Evolutionary conservation across 352 stramenopile genomes (phyloP), one percentile per base, ranked within the genome.

Genomic region (Phytophthora citricola): DNA sequence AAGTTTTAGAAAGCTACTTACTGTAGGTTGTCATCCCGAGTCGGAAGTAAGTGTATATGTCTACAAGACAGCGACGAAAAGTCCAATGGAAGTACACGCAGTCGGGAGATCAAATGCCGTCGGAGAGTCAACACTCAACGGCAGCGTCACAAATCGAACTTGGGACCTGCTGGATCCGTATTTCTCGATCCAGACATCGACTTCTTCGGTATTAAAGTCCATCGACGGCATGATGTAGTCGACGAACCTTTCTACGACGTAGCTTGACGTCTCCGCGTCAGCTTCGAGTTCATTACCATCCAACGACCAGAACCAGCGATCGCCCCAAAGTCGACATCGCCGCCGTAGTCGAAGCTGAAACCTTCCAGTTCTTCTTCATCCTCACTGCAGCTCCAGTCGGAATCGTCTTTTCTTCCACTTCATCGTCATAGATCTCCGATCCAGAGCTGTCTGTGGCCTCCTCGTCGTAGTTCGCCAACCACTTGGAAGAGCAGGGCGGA

Each of bases 151-250:
- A 52, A 63, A 70, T 12, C 39, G 54, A 55, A 71, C n/a, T 32
- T 59, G 40, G 4, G 26, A 62, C 10, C 53, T 61, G 22, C 54
- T 74, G 9, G 60, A 64, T 41, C 66, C 66, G 29, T 74, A 74
- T 41, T 70, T 70, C 17, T 74, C 66, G 48, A 74, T 40, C 66
- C 66, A 74, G 17, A 14, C n/a, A 14, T 70, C 60, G 14, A 66
- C 27, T 48, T 29, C 29, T 14, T 70, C 54, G 15, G 17, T 12
- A 20, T 61, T 34, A n/a, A 58, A 52, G 9, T 59, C 54, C 60
- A 74, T 70, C n/a, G 66, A 63, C 6, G 66, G 66, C 66, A 74
- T 74, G 12, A 49, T 43, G 11, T 74, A 74, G 20, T 70, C 43
- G 7, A 66, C 60, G 46, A 70, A 11, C 17, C 17, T 67, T 11